Conservation (phyloP, 2,329 filamentous ascomycete species). For the Apiospora aurea region DNA sequence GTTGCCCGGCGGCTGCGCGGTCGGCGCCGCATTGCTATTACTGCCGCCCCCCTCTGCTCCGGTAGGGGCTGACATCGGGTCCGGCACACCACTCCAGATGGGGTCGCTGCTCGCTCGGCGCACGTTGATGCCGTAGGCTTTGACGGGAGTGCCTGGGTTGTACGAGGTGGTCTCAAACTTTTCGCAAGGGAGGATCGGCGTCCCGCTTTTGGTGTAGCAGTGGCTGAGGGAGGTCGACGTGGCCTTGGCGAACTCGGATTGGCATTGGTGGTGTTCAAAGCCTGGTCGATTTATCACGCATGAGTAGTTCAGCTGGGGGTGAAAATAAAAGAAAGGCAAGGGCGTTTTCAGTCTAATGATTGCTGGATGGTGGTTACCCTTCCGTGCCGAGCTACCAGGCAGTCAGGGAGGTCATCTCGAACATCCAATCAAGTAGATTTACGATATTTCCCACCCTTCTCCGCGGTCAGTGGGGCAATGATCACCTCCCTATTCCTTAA, state of each 20-base stretch:
- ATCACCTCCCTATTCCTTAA: background rate
- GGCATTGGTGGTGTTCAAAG: too few relatives aligned
- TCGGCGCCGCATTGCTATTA: too few relatives aligned
- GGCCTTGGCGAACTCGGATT: too few relatives aligned
- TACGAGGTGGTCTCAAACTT: background rate
- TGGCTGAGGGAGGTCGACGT: too few relatives aligned
- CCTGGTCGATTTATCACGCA: too few relatives aligned
- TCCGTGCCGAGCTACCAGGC: too few relatives aligned
- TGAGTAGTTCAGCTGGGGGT: too few relatives aligned
- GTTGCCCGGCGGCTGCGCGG: background rate
- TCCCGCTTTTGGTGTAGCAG: background rate
- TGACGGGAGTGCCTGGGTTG: background rate
- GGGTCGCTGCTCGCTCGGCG: background rate
- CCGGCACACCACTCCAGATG: background rate
- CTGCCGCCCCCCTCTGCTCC: background rate
- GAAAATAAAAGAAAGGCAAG: too few relatives aligned
- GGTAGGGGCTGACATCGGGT: background rate
- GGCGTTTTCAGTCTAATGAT: too few relatives aligned
- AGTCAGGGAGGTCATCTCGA: too few relatives aligned
- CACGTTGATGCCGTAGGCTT: background rate
- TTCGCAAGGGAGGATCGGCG: background rate
- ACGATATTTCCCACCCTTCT: background rate
- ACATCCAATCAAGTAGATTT: background rate
- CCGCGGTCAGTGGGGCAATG: background rate
- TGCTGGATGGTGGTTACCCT: too few relatives aligned